phyloP scores from a whole-genome alignment of 1,284 basidiomycete genomes.

The Neolentinus lepideus region DNA sequence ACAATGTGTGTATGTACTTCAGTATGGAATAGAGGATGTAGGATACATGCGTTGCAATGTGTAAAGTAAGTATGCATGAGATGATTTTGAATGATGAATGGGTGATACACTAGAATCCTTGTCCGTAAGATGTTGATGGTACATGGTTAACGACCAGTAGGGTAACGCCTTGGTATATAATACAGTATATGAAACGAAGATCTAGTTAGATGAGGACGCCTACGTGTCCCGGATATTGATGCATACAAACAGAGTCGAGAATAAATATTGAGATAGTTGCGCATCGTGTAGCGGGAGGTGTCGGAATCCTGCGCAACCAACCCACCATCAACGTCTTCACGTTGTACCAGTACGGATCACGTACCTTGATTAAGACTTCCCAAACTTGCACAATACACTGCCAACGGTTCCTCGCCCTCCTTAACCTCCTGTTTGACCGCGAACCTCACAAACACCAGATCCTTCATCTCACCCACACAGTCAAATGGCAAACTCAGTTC shows the following conservation, averaged over 20 bases:
- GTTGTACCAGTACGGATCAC: slow-evolving; percentile 18
- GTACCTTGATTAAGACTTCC: slow-evolving; percentile 65
- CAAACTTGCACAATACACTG: slow-evolving; percentile 62
- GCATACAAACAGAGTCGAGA: slow-evolving; percentile 81
- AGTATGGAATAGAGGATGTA: neutral
- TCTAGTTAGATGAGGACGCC: neutral
- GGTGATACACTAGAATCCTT: too few species aligned
- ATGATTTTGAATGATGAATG: neutral
- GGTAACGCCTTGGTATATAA: too few species aligned
- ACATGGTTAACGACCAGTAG: too few species aligned
- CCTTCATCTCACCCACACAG: slow-evolving; percentile 69
- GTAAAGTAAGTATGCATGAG: neutral
- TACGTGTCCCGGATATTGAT: slow-evolving; percentile 38
- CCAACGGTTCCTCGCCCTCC: slow-evolving; percentile 60
- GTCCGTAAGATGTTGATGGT: too few species aligned
- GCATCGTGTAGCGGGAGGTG: slow-evolving; percentile 83
- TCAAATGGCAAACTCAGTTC: slow-evolving; percentile 64
- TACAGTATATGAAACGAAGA: too few species aligned
- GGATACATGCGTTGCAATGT: neutral
- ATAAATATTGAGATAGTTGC: slow-evolving; percentile 78
- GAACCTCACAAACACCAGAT: slow-evolving; percentile 79
- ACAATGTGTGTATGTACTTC: neutral
- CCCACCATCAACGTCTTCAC: neutral
- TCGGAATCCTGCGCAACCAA: slow-evolving; percentile 58
- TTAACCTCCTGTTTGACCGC: slow-evolving; percentile 62